Evolutionary conservation across 768 basidiomycete species (phyloP), one percentile per base, ranked within the genome.

Genomic region (Filobasidium wieringae): DNA sequence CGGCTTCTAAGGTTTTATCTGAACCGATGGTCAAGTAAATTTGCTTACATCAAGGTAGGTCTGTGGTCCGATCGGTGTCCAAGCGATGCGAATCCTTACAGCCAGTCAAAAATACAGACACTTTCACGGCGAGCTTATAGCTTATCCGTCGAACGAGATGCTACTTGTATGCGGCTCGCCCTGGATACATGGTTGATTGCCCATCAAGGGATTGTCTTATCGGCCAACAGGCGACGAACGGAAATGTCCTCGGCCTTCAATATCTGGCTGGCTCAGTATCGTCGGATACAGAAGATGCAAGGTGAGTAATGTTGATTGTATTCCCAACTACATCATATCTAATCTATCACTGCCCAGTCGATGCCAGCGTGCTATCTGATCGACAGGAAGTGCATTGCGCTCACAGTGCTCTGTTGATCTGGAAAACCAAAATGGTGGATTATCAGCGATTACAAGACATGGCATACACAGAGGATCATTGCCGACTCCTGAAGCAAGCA

Each of bases 61-160:
- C n/a, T n/a, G n/a, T n/a, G n/a, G n/a, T n/a, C n/a, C n/a, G n/a
- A n/a, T n/a, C n/a, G n/a, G n/a, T n/a, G n/a, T n/a, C n/a, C n/a
- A n/a, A n/a, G n/a, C n/a, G n/a, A n/a, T n/a, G n/a, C n/a, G n/a
- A n/a, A n/a, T n/a, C n/a, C n/a, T n/a, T n/a, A n/a, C n/a, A n/a
- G n/a, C n/a, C n/a, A n/a, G n/a, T n/a, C n/a, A n/a, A n/a, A n/a
- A 12, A 19, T 12, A 8, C 34, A 57, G 55, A 50, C 30, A 29
- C 55, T 57, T 30, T 45, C 55, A 17, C 34, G 49, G 36, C n/a
- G 47, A 50, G 36, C 55, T 15, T 49, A 57, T 30, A 49, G 37
- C 4, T 22, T 57, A 14, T 36, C 36, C 45, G 47, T 57, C 5
- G 55, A 51, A 17, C 43, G 55, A 15, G 55, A 57, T 29, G 47